These are phyloP conservation scores for Ormosia semicastrata DNA, from an alignment of 306 rosid species.

Conservation along the genomic window DNA sequence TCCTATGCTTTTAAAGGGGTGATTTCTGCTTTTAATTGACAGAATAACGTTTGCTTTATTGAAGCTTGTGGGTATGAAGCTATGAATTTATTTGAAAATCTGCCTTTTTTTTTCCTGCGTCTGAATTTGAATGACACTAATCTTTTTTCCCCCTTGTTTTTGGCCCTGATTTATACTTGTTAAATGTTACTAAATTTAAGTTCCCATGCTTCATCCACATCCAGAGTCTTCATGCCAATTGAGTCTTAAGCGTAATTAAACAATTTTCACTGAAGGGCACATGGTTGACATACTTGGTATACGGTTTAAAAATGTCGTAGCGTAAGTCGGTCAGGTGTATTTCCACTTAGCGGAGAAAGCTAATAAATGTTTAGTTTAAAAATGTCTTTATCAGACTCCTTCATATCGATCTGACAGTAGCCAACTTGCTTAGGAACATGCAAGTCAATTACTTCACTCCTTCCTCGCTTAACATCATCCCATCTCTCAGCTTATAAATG, in stretches of 20 bases:
- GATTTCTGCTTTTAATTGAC: too few species aligned
- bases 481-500: constrained; percentile 59
- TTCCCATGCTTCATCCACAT: background rate
- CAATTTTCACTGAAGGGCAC: background rate
- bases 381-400: background rate
- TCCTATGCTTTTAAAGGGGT: too few species aligned
- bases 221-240: background rate
- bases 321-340: too few species aligned
- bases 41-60: too few species aligned
- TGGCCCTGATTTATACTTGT: too few species aligned
- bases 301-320: too few species aligned
- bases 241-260: background rate
- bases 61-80: too few species aligned
- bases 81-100: too few species aligned
- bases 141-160: too few species aligned
- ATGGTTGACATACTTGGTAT: background rate
- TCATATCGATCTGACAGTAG: constrained; percentile 47
- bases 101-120: too few species aligned
- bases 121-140: too few species aligned
- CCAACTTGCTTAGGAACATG: constrained; percentile 54
- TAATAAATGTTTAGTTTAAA: background rate
- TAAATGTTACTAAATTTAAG: background rate
- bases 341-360: background rate
- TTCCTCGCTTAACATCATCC: constrained; percentile 61
- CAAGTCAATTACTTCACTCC: constrained; percentile 47